These are phyloP conservation scores for Boletus tomentosulus DNA, from an alignment of 768 basidiomycete genomes.

Conservation along the genomic window DNA sequence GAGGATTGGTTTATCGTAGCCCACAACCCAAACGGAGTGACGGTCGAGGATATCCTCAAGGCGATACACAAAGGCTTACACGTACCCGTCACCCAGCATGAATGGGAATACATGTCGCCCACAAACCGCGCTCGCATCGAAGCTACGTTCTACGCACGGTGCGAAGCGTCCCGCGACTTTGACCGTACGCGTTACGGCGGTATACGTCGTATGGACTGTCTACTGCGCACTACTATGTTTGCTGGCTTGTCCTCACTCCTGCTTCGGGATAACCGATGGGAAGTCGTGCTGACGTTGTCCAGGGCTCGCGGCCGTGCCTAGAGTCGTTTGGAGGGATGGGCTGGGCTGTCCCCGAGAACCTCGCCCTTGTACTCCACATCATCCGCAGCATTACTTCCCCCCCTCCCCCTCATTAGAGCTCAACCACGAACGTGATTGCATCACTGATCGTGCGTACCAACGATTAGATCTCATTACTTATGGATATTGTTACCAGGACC, in stretches of 20 bases:
- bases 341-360: background rate
- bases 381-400: conserved; percentile 3
- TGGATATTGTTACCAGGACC: conserved; percentile 9
- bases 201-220: conserved; percentile 45
- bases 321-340: background rate
- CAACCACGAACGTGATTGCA: conserved; percentile 4
- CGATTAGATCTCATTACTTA: conserved; percentile 3
- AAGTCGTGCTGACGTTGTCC: conserved; percentile 42
- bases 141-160: conserved; percentile 42
- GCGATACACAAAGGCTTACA: conserved; percentile 41
- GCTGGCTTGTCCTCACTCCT: conserved; percentile 46
- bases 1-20: conserved; percentile 41
- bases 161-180: conserved; percentile 37
- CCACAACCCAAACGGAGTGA: conserved; percentile 44
- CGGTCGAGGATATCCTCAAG: conserved; percentile 47
- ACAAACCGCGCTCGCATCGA: conserved; percentile 43
- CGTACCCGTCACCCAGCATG: conserved; percentile 34
- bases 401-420: conserved; percentile 1
- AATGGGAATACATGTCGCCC: conserved; percentile 41
- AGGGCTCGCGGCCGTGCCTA: conserved; percentile 14
- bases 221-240: conserved; percentile 47
- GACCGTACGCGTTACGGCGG: conserved; percentile 36
- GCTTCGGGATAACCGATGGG: conserved; percentile 37
- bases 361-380: background rate
- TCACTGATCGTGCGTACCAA: background rate